Percentiles rank a stretch among this genome's conserved stretches.
Conservation (phyloP, 768 basidiomycete genomes). For the Chalciporus piperatus region DNA sequence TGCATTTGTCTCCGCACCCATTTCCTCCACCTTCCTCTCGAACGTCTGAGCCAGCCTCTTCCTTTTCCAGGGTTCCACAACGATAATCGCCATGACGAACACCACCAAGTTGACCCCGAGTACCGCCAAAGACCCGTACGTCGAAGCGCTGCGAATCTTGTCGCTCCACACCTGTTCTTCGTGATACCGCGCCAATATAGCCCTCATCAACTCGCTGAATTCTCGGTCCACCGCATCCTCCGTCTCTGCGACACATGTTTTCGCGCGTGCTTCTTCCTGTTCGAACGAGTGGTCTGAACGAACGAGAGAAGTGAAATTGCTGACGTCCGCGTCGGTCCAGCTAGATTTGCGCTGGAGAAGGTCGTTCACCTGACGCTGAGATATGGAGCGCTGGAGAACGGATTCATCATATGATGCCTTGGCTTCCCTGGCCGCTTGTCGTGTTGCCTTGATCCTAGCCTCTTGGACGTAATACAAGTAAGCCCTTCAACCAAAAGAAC, state of each 20-base stretch:
- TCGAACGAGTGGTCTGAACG: slow-evolving; percentile 87
- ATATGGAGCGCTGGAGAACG: slow-evolving; percentile 74
- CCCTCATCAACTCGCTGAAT: slow-evolving; percentile 84
- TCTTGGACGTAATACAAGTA: slow-evolving; percentile 46
- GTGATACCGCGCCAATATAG: slow-evolving; percentile 90
- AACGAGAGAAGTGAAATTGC: slow-evolving; percentile 85
- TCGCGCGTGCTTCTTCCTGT: slow-evolving; percentile 71
- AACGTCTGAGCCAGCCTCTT: slow-evolving; percentile 82
- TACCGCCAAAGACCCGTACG: slow-evolving; percentile 86
- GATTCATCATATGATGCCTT: slow-evolving; percentile 78
- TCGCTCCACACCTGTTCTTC: slow-evolving; percentile 99
- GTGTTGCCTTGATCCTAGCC: slow-evolving; percentile 62
- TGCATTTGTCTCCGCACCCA: slow-evolving; percentile 39
- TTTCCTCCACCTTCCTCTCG: slow-evolving; percentile 74
- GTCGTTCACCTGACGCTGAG: slow-evolving; percentile 95
- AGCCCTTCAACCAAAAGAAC: slow-evolving; percentile 6
- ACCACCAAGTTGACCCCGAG: slow-evolving; percentile 86
- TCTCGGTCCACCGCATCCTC: slow-evolving; percentile 84
- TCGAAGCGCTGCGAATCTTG: slow-evolving; percentile 94
- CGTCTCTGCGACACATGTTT: slow-evolving; percentile 58
- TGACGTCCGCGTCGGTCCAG: slow-evolving; percentile 91
- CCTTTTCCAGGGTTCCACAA: slow-evolving; percentile 98
- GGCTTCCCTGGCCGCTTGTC: slow-evolving; percentile 64
- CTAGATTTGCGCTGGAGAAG: slow-evolving; percentile 87
- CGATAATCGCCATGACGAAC: slow-evolving; percentile 82